Evolutionary conservation across 306 rosid species (phyloP).

Genomic region (Arachis hypogaea): DNA sequence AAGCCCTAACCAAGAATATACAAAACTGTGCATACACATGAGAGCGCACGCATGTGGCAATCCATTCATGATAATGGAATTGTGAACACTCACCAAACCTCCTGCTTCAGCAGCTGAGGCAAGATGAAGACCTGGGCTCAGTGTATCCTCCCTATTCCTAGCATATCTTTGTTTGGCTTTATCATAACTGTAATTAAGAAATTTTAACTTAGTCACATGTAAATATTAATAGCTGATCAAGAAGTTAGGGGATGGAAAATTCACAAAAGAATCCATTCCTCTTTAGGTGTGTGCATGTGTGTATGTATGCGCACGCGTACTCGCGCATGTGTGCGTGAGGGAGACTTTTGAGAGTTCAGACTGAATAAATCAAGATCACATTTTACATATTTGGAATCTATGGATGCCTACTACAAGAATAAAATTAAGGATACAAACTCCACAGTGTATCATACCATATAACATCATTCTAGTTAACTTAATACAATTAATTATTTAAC

Average conservation of each 20-base stretch:
- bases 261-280: no score
- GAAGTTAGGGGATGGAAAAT: no score
- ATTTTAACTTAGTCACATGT: no score
- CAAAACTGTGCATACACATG: no score
- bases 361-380: constrained; percentile 14
- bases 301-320: no score
- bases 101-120: constrained; percentile 99
- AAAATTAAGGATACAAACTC: constrained; percentile 15
- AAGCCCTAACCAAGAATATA: no score
- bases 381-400: background rate
- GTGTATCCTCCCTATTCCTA: constrained; percentile 61
- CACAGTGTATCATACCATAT: constrained; percentile 22
- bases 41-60: background rate
- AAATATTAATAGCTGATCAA: no score
- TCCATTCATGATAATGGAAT: constrained; percentile 31
- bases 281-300: background rate
- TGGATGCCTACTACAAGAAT: background rate
- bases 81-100: constrained; percentile 68
- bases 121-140: constrained; percentile 85
- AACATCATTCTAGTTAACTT: constrained; percentile 30
- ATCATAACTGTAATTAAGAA: constrained; percentile 65
- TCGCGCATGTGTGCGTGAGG: background rate
- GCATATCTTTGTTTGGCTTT: constrained; percentile 86
- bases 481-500: constrained; percentile 29
- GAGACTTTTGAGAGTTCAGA: constrained; percentile 4